Percentiles rank a stretch among this genome's conserved stretches.
These are phyloP conservation scores for Pisolithus microcarpus DNA, from an alignment of 768 basidiomycete genomes.

Conservation along the genomic window DNA sequence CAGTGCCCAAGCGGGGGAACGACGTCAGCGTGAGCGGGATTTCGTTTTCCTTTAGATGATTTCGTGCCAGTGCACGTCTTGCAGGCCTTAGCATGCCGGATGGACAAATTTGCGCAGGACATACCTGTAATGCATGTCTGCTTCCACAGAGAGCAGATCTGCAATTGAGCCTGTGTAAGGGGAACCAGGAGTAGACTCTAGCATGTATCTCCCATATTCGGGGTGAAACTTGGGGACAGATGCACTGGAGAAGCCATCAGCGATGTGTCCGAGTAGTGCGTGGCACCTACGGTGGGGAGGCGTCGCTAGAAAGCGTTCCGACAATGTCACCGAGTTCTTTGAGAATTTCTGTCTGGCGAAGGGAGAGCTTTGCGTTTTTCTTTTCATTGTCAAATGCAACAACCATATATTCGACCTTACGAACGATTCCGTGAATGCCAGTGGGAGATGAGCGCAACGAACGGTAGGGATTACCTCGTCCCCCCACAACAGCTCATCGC, in stretches of 20 bases:
- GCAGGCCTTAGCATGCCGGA: constrained; percentile 1
- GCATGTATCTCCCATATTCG: constrained; percentile 98
- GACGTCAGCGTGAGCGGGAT: constrained; percentile 89
- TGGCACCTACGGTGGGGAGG: constrained; percentile 48
- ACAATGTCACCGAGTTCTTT: constrained; percentile 66
- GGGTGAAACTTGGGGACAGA: constrained; percentile 90
- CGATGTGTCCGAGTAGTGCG: neutral
- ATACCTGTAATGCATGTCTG: constrained; percentile 90
- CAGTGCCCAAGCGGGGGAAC: constrained; percentile 88
- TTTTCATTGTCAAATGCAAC: constrained; percentile 70
- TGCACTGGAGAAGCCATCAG: constrained; percentile 34
- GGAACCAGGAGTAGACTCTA: constrained; percentile 93
- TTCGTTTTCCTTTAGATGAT: constrained; percentile 79
- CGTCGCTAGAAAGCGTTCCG: constrained; percentile 47
- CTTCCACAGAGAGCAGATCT: constrained; percentile 85
- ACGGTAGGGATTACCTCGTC: constrained; percentile 67
- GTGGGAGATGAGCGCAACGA: neutral
- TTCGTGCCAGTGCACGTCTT: constrained; percentile 79
- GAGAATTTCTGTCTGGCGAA: constrained; percentile 94
- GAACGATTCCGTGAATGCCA: constrained; percentile 8
- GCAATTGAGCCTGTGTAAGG: constrained; percentile 86
- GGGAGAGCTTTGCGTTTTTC: constrained; percentile 80
- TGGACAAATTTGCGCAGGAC: neutral
- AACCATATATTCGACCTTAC: constrained; percentile 94
- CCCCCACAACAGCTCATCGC: constrained; percentile 94